These are phyloP conservation scores for Carpinus fangiana DNA, from an alignment of 306 rosid species.

Conservation along the genomic window DNA sequence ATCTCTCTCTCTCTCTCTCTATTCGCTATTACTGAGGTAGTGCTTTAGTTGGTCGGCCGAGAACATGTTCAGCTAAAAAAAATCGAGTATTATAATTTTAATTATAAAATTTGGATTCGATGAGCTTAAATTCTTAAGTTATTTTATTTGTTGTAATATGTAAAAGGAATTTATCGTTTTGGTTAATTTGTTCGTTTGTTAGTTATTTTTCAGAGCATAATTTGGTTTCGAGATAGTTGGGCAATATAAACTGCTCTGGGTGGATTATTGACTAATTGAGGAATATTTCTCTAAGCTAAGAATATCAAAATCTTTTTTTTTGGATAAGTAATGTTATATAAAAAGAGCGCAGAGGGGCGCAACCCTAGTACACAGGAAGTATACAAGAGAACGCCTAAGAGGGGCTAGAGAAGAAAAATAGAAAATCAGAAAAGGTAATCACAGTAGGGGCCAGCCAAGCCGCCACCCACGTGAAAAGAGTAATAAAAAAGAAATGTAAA, in stretches of 20 bases:
- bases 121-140: background rate
- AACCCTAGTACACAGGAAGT: no score
- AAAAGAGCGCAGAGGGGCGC: no score
- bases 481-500: no score
- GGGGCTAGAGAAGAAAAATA: no score
- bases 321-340: no score
- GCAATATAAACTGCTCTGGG: background rate
- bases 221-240: no score
- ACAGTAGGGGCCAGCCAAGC: no score
- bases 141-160: background rate
- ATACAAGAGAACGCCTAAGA: no score
- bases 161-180: background rate
- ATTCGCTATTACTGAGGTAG: background rate
- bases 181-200: no score
- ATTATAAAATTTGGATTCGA: background rate
- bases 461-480: no score
- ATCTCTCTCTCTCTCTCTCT: background rate
- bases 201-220: no score
- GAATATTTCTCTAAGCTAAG: background rate
- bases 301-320: background rate
- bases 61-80: background rate
- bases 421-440: no score
- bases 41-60: background rate
- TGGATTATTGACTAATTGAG: background rate
- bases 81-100: background rate